Evolutionary conservation across 176 grass and related monocot genomes (phyloP), one percentile per base, ranked within the genome.

Genomic region (Avena eriantha): DNA sequence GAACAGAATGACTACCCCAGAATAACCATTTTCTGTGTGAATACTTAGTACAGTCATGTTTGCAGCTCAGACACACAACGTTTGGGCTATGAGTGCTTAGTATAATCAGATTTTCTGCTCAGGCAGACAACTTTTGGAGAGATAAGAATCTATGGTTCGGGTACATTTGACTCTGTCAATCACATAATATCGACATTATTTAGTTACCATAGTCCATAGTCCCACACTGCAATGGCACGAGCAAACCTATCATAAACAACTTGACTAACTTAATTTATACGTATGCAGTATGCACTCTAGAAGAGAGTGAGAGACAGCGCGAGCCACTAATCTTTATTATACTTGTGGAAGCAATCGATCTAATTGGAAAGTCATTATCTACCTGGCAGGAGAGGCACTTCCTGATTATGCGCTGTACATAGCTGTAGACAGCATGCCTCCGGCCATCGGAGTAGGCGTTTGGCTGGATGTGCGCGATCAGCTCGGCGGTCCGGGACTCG

Each of bases 381-480:
- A 95, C 96, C 93, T 83, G 73, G 79, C 96, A 98, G 19, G 89
- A 85, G 69, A 98, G 88, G 88, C 96, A 95, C 51, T 64, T 92
- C 76, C 58, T 89, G 80, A 98, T 95, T n/a, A 98, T 88, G 14
- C 86, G 91, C 73, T 64, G 73, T 33, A 98, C 91, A 16, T 98
- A 98, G 83, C 77, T 51, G 73, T 80, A 93, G 21, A 98, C 95
- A 45, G 93, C 93, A 10, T 39, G 78, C 85, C 95, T 89, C 69
- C 87, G 89, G 14, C 78, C 81, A 79, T 98, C 91, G 43, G 95
- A 98, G 51, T 87, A 43, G 17, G 14, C 71, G 86, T 95, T 98
- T 53, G 95, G 95, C 78, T 98, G 95, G 88, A 98, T 92, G 86
- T 53, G 35, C 7, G 83, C 72, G 87, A 98, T 98, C 58, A 98